phyloP scores from a whole-genome alignment of 345 rosid species.

The Carallia brachiata region DNA sequence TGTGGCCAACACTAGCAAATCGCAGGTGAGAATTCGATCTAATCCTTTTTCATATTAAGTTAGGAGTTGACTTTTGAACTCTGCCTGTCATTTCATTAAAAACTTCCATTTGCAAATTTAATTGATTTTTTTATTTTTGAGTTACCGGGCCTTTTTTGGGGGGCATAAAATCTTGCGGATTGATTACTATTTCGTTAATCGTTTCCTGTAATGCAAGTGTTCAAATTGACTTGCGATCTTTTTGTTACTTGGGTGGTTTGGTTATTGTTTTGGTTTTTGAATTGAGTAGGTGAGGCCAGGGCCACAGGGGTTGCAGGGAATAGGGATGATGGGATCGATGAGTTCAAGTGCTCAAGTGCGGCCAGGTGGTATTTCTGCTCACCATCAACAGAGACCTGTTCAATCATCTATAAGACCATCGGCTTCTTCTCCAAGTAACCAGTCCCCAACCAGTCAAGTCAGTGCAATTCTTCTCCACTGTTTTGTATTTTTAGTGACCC shows the following conservation, averaged over 20 bases:
- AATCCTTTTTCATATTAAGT: too few relatives aligned
- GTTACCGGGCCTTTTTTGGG: too few relatives aligned
- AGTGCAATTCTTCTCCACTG: conserved; percentile 16
- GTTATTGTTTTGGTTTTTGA: not conserved
- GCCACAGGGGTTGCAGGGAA: conserved; percentile 44
- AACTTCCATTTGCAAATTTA: too few relatives aligned
- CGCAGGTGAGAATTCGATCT: conserved; percentile 40
- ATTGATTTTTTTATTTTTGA: too few relatives aligned
- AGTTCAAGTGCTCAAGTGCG: conserved; percentile 65
- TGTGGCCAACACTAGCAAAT: conserved; percentile 36
- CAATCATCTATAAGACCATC: conserved; percentile 62
- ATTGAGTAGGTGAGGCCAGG: conserved; percentile 55
- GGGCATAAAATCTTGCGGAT: too few relatives aligned
- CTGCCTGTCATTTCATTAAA: too few relatives aligned
- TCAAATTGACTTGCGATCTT: not conserved
- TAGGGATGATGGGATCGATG: conserved; percentile 63
- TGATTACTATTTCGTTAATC: too few relatives aligned
- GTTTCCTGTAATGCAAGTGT: not conserved
- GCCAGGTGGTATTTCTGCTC: conserved; percentile 59
- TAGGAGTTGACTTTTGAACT: too few relatives aligned
- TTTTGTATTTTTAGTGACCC: not conserved
- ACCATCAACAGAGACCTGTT: conserved; percentile 75
- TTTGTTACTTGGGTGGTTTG: not conserved
- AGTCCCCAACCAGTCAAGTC: conserved; percentile 59
- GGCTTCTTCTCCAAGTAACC: conserved; percentile 50